Base-by-base conservation (phyloP, 1,139 yeast genomes). In the Candida albicans region DNA sequence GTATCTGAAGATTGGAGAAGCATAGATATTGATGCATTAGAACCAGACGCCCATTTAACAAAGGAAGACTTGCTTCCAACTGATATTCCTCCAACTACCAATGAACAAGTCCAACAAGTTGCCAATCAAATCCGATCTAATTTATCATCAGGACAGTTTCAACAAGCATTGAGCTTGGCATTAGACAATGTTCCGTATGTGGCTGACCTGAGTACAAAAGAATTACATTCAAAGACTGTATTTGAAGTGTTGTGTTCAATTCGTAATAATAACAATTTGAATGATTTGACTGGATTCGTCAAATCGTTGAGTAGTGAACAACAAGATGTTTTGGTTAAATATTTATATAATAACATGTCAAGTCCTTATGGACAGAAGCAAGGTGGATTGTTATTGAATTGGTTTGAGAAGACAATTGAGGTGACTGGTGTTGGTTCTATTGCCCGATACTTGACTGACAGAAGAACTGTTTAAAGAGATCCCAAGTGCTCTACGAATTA, bases 401-500 rank as follows among this genome's bases (percentile, higher is more conserved):
- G 99, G 99, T 89, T 86, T 61, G 98, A 93, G 56, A 90, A 89
- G 66, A 80, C 95, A 24, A 84, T 88, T 33, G 95, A 86, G 50
- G 68, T 80, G 35, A 81, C 91, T 11, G 98, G 98, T 13, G 82
- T 87, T 61, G 96, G 96, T 9, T 87, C 96, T 35, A 85, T 93
- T 55, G 87, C 87, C 40, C 82, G 96, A 56, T 89, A 81, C 64
- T 75, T 90, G 67, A 79, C 90, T 39, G 98, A 91, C 65, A 79
- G 96, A 69, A 79, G 95, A 61, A 81, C 89, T 12, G 87, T 89
- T 35, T 86, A 65, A 47, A 15, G 22, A 18, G 22, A 18, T 18
- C 22, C 22, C 22, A 18, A 18, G 22, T 18, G 22, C 5, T 18
- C 5, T 18, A 18, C 5, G 22, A 18, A 18, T 18, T 3, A 5